A percentile compares a stretch with the other conserved stretches of the same genome.
These are phyloP conservation scores for Scleroderma bovista DNA, from an alignment of 768 basidiomycete species.

Conservation along the genomic window DNA sequence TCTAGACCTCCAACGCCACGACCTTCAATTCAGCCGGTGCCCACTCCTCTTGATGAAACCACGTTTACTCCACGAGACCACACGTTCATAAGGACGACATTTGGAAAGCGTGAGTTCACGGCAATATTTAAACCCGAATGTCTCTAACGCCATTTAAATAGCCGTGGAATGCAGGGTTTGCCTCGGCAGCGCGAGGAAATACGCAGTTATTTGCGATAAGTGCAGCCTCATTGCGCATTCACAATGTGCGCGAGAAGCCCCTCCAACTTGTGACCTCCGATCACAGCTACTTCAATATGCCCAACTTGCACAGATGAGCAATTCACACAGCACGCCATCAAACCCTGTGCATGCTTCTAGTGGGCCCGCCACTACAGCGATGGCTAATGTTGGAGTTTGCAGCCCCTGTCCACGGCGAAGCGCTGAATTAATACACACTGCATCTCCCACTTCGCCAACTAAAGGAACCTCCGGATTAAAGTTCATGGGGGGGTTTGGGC, in stretches of 20 bases:
- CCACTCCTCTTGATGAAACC: constrained; percentile 28
- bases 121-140: not conserved
- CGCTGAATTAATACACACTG: constrained; percentile 37
- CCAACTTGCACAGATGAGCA: constrained; percentile 69
- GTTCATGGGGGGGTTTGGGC: constrained; percentile 59
- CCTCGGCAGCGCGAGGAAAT: constrained; percentile 72
- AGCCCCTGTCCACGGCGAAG: constrained; percentile 45
- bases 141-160: constrained; percentile 28
- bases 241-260: constrained; percentile 67
- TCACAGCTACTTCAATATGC: constrained; percentile 75
- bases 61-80: constrained; percentile 64
- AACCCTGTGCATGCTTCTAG: constrained; percentile 44
- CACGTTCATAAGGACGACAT: constrained; percentile 86
- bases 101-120: constrained; percentile 73
- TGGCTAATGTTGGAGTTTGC: constrained; percentile 48
- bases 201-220: constrained; percentile 79
- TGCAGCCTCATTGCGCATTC: constrained; percentile 88
- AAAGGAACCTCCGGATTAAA: constrained; percentile 59
- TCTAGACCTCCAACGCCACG: constrained; percentile 30
- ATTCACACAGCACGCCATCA: constrained; percentile 46
- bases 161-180: constrained; percentile 89
- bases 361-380: constrained; percentile 14
- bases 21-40: constrained; percentile 31
- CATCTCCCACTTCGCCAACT: constrained; percentile 19
- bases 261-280: constrained; percentile 77